Evolutionary conservation across 2,329 filamentous ascomycete genomes (phyloP).

Genomic region (Curvularia spicifera): DNA sequence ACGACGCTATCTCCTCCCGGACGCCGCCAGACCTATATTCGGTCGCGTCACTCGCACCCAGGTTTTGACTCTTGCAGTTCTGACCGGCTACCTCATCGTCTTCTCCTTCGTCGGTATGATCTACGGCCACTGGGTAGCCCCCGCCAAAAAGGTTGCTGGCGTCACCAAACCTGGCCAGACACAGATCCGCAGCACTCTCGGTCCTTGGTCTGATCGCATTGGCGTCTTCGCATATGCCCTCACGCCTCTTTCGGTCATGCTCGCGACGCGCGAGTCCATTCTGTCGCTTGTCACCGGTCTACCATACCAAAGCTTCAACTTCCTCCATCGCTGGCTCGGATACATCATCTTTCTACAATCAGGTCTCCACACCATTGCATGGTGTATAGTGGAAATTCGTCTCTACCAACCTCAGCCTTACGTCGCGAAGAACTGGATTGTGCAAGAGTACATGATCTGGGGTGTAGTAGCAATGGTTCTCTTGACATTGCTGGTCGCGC

Average conservation of each 20-base stretch:
- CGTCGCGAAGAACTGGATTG: slow-evolving; percentile 63
- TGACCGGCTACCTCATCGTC: slow-evolving; percentile 68
- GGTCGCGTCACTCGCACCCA: slow-evolving; percentile 73
- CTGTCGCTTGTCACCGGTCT: slow-evolving; percentile 73
- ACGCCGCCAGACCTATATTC: slow-evolving; percentile 65
- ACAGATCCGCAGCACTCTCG: slow-evolving; percentile 70
- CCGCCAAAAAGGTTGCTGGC: slow-evolving; percentile 62
- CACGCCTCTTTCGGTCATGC: slow-evolving; percentile 71
- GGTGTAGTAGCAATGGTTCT: slow-evolving; percentile 72
- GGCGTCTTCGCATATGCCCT: slow-evolving; percentile 76
- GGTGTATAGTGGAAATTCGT: slow-evolving; percentile 69
- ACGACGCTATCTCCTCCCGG: slow-evolving; percentile 66
- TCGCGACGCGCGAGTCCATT: slow-evolving; percentile 72
- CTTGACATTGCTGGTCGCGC: slow-evolving; percentile 65
- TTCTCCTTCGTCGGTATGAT: slow-evolving; percentile 70
- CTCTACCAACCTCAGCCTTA: slow-evolving; percentile 75
- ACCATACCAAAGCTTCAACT: slow-evolving; percentile 76
- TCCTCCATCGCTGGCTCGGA: slow-evolving; percentile 69
- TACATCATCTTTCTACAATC: slow-evolving; percentile 74
- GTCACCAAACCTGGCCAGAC: slow-evolving; percentile 60
- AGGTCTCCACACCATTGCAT: slow-evolving; percentile 72
- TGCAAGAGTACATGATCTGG: slow-evolving; percentile 73
- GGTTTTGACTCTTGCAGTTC: slow-evolving; percentile 64
- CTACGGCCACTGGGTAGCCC: slow-evolving; percentile 74
- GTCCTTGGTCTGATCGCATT: slow-evolving; percentile 71